Evolutionary conservation across 2,329 filamentous ascomycete genomes (phyloP).

Genomic region (Aureobasidium sp.): DNA sequence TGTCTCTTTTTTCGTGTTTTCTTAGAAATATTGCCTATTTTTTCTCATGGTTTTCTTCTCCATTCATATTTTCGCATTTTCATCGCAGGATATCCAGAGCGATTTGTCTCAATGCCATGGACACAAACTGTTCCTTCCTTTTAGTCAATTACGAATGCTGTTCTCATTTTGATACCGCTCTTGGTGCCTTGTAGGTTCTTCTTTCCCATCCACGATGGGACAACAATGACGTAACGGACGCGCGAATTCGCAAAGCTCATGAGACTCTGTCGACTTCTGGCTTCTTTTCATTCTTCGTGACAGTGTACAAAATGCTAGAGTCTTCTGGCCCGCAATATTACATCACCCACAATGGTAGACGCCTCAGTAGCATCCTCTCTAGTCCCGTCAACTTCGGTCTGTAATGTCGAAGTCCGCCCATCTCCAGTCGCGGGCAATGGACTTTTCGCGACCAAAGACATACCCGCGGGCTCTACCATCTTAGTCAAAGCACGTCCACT

Average conservation of each 20-base stretch:
- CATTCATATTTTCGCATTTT: not conserved
- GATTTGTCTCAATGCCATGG: not conserved
- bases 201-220: too few species aligned
- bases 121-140: not conserved
- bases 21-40: slow-evolving; percentile 7
- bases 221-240: slow-evolving; percentile 3
- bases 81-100: slow-evolving; percentile 11
- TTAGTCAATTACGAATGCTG: not conserved
- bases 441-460: slow-evolving; percentile 46
- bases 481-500: slow-evolving; percentile 46
- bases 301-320: too few species aligned
- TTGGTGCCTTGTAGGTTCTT: too few species aligned
- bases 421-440: slow-evolving; percentile 41
- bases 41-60: not conserved
- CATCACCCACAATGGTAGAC: not conserved
- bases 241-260: not conserved
- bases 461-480: slow-evolving; percentile 44
- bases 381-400: not conserved
- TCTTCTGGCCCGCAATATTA: too few species aligned
- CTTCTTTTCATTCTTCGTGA: not conserved
- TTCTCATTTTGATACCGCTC: not conserved
- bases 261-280: too few species aligned
- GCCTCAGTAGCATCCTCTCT: not conserved
- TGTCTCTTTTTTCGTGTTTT: not conserved
- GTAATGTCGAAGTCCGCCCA: slow-evolving; percentile 18